phyloP scores from a whole-genome alignment of 2,329 filamentous ascomycete genomes.

The Thermothelomyces thermophilus region DNA sequence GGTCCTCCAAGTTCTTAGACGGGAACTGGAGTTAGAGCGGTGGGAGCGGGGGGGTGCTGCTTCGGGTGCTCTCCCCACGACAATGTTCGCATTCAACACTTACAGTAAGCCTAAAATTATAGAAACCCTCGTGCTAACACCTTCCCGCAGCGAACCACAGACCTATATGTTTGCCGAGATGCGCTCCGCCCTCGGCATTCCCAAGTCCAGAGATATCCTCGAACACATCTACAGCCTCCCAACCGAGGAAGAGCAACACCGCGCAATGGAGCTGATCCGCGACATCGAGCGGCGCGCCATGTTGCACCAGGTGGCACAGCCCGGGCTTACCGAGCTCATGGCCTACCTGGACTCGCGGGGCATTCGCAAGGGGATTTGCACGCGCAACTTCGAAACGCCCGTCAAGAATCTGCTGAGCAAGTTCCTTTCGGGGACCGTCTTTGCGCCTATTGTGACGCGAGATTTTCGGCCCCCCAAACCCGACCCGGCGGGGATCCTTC shows the following conservation, averaged over 20 bases:
- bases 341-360: constrained; percentile 63
- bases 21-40: no score
- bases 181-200: constrained; percentile 67
- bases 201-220: constrained; percentile 72
- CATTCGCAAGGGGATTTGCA: constrained; percentile 80
- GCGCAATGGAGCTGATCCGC: constrained; percentile 67
- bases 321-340: constrained; percentile 74
- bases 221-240: constrained; percentile 77
- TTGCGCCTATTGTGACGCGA: constrained; percentile 75
- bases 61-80: no score
- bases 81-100: no score
- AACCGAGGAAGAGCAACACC: constrained; percentile 46
- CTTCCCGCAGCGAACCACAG: constrained; percentile 65
- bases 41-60: no score
- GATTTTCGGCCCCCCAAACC: constrained; percentile 82
- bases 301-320: constrained; percentile 71
- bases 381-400: constrained; percentile 82
- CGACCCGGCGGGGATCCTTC: constrained; percentile 76
- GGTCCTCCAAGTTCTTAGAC: no score
- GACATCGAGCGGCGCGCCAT: constrained; percentile 77
- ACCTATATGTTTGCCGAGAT: constrained; percentile 94
- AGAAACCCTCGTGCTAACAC: neutral
- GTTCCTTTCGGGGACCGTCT: constrained; percentile 62
- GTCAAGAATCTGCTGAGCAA: constrained; percentile 68
- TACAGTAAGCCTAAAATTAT: no score